These are phyloP conservation scores for Saccharomyces eubayanus DNA, from an alignment of 805 yeast species.

Conservation along the genomic window DNA sequence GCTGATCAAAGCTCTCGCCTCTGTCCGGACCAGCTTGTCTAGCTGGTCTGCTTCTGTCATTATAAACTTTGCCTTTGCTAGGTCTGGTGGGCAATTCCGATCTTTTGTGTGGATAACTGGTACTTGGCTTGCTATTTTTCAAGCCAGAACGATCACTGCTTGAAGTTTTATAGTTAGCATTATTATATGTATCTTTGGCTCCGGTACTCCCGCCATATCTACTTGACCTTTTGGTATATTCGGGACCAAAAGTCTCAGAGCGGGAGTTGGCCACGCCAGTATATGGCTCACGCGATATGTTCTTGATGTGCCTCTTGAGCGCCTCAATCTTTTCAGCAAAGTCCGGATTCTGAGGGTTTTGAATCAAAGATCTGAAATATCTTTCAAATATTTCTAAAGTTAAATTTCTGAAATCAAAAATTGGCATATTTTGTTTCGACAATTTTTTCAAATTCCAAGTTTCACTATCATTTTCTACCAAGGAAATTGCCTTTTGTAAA, in stretches of 20 bases:
- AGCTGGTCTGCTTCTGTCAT: neutral
- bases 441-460: conserved; percentile 6
- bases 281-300: conserved; percentile 3
- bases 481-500: conserved; percentile 8
- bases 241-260: conserved; percentile 5
- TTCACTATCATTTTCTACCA: conserved; percentile 10
- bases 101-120: neutral
- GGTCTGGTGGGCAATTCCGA: neutral
- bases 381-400: conserved; percentile 6
- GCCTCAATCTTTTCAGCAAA: conserved; percentile 7
- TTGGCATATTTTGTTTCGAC: conserved; percentile 4
- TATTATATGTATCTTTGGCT: neutral
- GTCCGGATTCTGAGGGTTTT: conserved; percentile 11
- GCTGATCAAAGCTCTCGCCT: neutral
- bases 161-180: neutral
- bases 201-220: conserved; percentile 8
- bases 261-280: conserved; percentile 8
- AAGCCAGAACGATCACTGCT: neutral
- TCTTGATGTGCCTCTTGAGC: conserved; percentile 3
- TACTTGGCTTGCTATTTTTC: neutral
- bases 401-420: conserved; percentile 7
- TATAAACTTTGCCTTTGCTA: neutral
- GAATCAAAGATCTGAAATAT: conserved; percentile 12
- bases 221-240: conserved; percentile 9
- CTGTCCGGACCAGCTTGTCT: neutral